Percentiles rank a stretch among this genome's conserved stretches.
These are phyloP conservation scores for Sinapis alba DNA, from an alignment of 441 rosid species.

Conservation along the genomic window DNA sequence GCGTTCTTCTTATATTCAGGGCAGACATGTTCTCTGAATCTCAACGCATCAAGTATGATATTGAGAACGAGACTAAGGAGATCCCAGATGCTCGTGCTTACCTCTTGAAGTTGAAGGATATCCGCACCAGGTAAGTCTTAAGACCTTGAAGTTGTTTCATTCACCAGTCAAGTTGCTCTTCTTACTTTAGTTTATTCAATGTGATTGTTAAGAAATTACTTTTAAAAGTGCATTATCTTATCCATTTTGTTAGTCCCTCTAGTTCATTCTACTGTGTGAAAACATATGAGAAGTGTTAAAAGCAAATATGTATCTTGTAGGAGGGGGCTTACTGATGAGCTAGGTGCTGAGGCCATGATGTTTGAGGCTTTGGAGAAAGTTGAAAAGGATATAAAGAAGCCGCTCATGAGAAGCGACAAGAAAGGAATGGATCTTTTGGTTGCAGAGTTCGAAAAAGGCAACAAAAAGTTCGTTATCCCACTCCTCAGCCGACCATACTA, in stretches of 20 bases:
- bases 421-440: slow-evolving; percentile 83
- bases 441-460: slow-evolving; percentile 90
- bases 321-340: slow-evolving; percentile 82
- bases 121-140: slow-evolving; percentile 62
- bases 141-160: not conserved
- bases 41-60: slow-evolving; percentile 67
- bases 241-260: too few species aligned
- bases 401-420: slow-evolving; percentile 92
- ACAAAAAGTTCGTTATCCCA: slow-evolving; percentile 65
- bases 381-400: slow-evolving; percentile 89
- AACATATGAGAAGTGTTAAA: too few species aligned
- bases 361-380: slow-evolving; percentile 94
- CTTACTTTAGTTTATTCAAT: too few species aligned
- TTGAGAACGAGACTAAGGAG: slow-evolving; percentile 63
- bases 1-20: slow-evolving; percentile 53
- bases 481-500: not conserved
- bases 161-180: too few species aligned
- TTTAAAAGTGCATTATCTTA: too few species aligned
- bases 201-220: too few species aligned
- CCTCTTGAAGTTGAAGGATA: slow-evolving; percentile 73
- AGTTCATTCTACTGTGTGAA: too few species aligned
- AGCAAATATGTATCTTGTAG: too few species aligned
- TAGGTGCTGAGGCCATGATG: slow-evolving; percentile 95
- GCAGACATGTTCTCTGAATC: slow-evolving; percentile 86
- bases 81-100: slow-evolving; percentile 91